Evolutionary conservation across 345 rosid species (phyloP), one percentile per base, ranked within the genome.

Genomic region (Aquilaria malaccensis): DNA sequence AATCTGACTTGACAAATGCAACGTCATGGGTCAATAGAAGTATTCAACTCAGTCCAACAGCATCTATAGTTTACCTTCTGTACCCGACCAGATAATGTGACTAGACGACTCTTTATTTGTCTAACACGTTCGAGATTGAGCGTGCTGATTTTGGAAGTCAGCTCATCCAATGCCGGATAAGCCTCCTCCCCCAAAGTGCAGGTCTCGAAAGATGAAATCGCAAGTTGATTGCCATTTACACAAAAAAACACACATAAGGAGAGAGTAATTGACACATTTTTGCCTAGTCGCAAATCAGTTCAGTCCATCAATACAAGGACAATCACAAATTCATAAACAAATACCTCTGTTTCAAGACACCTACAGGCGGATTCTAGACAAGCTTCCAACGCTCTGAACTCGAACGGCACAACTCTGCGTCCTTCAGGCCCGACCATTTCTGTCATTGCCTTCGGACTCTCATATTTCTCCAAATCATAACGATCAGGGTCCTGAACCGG

Each of bases 141-240:
- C 30, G 84, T 85, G 71, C 92, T 85, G 63, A 88, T 82, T 73
- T 88, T 88, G 43, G 96, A 80, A 66, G 92, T 81, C 60, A 88
- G 84, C 33, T 83, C 86, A 72, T 88, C 96, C 65, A 88, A 60
- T n/a, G 89, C 92, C 45, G 96, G 96, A 71, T 88, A 78, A 50
- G 96, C 92, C 73, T 85, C 96, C 57, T 76, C 78, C 83, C 81
- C 92, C 71, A 87, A 66, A 56, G 85, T 83, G 45, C 47, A 41
- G 6, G 89, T 83, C 91, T 87, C 62, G 55, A 7, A 67, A 53
- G 55, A 2, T n/a, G 13, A 45, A 14, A 49, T 4, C 43, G 7
- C 43, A 37, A 37, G 43, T 37, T 37, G 7, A 37, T 37, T 37
- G 5, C 43, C 43, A 9, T 37, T 37, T 37, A 37, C 43, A 37